Evolutionary conservation across 1,139 yeast genomes (phyloP), one percentile per base, ranked within the genome.

Genomic region (Diutina neorugosa): DNA sequence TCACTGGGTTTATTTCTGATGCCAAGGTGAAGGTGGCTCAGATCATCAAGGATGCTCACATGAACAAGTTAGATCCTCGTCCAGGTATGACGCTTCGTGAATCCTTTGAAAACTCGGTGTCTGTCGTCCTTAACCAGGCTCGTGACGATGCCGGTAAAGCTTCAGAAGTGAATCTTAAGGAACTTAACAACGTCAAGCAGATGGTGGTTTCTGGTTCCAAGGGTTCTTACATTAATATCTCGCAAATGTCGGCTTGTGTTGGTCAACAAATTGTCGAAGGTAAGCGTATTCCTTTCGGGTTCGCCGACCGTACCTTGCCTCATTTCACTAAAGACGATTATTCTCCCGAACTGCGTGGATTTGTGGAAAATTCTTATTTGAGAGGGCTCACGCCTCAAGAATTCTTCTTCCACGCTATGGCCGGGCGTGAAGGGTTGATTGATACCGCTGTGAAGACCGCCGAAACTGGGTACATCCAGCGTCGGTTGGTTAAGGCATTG

Each of bases 181-280:
- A 91, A 64, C 76, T 85, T 61, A 94, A 94, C 67, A 93, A 91
- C 65, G 98, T 94, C 62, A 94, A 94, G 67, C 98, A 94, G 74
- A 94, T 94, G 99, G 98, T 93, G 56, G 86, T 93, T 59, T 93
- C 98, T 14, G 99, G 99, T 66, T 94, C 99, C 34, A 94, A 94
- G 72, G 99, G 99, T 77, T 94, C 98, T 14, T 93, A 91, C 69
- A 94, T 94, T 69, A 94, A 94, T 69, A 93, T 94, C 69, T 95
- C 99, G 27, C 98, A 91, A 74, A 94, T 94, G 98, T 90, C 98
- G 52, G 99, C 99, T 7, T 93, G 98, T 86, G 99, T 93, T 37
- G 99, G 99, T 63, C 99, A 94, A 72, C 99, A 94, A 69, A 93
- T 95, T 72, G 98, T 94, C 51, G 98, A 93, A 74, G 99, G 99